phyloP scores from a whole-genome alignment of 179 eudicot species.

The Spergularia azorica region DNA sequence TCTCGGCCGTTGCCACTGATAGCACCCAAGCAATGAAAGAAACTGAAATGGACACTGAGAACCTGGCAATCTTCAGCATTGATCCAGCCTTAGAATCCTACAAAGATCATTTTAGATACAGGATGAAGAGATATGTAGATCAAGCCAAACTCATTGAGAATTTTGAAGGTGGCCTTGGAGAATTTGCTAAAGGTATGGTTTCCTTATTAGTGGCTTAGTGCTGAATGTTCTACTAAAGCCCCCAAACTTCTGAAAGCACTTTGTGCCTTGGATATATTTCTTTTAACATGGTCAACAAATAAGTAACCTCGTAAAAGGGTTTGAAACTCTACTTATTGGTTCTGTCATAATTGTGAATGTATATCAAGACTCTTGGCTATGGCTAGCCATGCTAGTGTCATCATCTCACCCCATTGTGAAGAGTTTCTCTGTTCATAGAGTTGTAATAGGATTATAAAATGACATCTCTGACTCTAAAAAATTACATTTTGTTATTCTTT shows the following conservation, averaged over 20 bases:
- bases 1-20: constrained; percentile 57
- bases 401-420: not conserved
- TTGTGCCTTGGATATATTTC: not conserved
- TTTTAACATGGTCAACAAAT: not conserved
- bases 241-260: not conserved
- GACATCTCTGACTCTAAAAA: not conserved
- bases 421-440: not conserved
- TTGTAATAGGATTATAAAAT: not conserved
- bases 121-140: constrained; percentile 67
- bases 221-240: not conserved
- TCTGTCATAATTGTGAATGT: not conserved
- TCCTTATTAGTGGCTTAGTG: not conserved
- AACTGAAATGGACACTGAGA: constrained; percentile 45
- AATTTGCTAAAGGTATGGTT: constrained; percentile 77
- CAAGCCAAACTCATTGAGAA: constrained; percentile 73
- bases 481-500: not conserved
- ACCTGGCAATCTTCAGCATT: constrained; percentile 49
- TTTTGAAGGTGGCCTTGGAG: constrained; percentile 87
- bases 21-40: constrained; percentile 47
- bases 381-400: not conserved
- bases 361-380: not conserved
- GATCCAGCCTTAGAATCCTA: constrained; percentile 70
- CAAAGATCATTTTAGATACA: constrained; percentile 73
- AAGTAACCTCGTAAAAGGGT: not conserved
- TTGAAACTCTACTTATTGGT: too few species aligned